Conservation (phyloP, 495 filamentous ascomycete species). For the Penicillium riverlandense region DNA sequence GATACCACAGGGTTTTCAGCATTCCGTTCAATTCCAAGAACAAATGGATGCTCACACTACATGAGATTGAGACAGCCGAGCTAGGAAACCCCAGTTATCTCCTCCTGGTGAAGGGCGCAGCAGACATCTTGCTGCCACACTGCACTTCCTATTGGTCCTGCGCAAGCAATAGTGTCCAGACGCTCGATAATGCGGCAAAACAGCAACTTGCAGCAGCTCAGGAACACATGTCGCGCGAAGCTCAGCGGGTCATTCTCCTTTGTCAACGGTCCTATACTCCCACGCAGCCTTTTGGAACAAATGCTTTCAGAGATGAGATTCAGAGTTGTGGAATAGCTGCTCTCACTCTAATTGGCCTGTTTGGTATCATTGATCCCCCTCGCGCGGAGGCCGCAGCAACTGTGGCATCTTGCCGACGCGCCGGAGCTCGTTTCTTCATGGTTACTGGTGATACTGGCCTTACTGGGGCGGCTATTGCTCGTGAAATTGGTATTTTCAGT, state of each 20-base stretch:
- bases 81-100: constrained; percentile 6
- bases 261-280: constrained; percentile 28
- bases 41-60: constrained; percentile 49
- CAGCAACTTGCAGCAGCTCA: constrained; percentile 29
- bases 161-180: constrained; percentile 19
- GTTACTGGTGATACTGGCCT: constrained; percentile 66
- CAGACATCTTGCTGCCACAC: constrained; percentile 39
- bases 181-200: constrained; percentile 26
- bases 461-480: constrained; percentile 62
- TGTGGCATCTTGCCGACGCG: constrained; percentile 43
- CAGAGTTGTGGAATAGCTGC: constrained; percentile 25
- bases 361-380: constrained; percentile 57
- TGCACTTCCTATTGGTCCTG: constrained; percentile 39
- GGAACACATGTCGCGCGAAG: constrained; percentile 34
- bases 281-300: constrained; percentile 16
- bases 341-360: constrained; percentile 41
- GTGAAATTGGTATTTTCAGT: constrained; percentile 58
- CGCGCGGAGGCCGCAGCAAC: constrained; percentile 50
- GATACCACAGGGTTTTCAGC: constrained; percentile 54
- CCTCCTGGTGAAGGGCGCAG: constrained; percentile 43
- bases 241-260: constrained; percentile 46
- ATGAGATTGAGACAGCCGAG: constrained; percentile 3
- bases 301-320: constrained; percentile 40
- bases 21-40: constrained; percentile 74
- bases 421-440: constrained; percentile 55